Evolutionary conservation across 2,329 filamentous ascomycete species (phyloP).

Genomic region (Phaeosphaeria sp.): DNA sequence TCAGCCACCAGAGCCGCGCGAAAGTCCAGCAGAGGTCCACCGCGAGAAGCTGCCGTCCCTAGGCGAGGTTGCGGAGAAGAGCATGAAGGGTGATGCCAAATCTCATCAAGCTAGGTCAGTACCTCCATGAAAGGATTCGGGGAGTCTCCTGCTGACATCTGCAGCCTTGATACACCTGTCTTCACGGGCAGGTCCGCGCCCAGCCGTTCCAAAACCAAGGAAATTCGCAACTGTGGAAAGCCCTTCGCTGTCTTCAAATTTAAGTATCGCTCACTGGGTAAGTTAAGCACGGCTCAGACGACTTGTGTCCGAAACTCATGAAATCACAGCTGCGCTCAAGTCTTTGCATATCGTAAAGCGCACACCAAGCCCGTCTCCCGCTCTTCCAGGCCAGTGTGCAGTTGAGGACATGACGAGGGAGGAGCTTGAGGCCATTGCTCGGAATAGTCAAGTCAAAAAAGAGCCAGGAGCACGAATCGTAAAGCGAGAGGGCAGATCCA

Average conservation of each 20-base stretch:
- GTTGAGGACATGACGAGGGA: constrained; percentile 3
- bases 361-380: constrained; percentile 19
- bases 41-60: neutral
- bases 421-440: neutral
- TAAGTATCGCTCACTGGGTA: constrained; percentile 21
- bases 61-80: constrained; percentile 8
- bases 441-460: neutral
- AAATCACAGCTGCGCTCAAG: constrained; percentile 23
- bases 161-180: neutral
- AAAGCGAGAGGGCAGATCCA: neutral
- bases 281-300: too few species aligned
- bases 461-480: neutral
- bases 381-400: neutral
- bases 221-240: neutral
- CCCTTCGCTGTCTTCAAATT: constrained; percentile 22
- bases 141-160: neutral
- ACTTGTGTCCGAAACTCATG: neutral
- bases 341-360: constrained; percentile 33
- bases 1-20: neutral
- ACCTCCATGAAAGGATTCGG: neutral
- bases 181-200: neutral
- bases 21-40: neutral
- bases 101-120: constrained; percentile 10
- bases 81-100: constrained; percentile 8
- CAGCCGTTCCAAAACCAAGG: neutral